A percentile compares a stretch with the other conserved stretches of the same genome.
These are phyloP conservation scores for Glomus cerebriforme DNA, from an alignment of 192 early-diverging fungal genomes.

Conservation along the genomic window DNA sequence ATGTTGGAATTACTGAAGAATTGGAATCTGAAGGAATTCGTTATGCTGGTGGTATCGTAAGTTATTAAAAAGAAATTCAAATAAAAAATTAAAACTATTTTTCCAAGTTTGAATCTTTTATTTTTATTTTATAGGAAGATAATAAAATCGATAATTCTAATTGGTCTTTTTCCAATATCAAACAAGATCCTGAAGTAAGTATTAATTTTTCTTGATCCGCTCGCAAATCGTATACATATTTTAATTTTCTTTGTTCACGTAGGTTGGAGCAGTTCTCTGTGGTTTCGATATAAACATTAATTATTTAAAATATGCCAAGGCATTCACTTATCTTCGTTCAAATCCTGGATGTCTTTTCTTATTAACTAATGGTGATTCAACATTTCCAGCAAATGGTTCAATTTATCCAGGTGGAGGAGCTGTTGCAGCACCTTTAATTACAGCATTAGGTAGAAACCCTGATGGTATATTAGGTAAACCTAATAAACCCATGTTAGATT, in stretches of 20 bases:
- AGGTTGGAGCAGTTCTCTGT: slow-evolving; percentile 87
- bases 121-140: slow-evolving; percentile 27
- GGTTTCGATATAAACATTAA: slow-evolving; percentile 93
- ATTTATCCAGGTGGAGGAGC: slow-evolving; percentile 88
- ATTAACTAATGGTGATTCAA: slow-evolving; percentile 91
- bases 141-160: slow-evolving; percentile 54
- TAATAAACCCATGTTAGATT: slow-evolving; percentile 89
- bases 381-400: slow-evolving; percentile 78
- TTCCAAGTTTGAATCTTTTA: neutral
- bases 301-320: slow-evolving; percentile 91
- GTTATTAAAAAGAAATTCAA: neutral
- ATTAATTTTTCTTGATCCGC: neutral
- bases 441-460: slow-evolving; percentile 80
- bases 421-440: slow-evolving; percentile 70
- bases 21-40: slow-evolving; percentile 78
- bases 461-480: slow-evolving; percentile 90
- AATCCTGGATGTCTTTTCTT: slow-evolving; percentile 76
- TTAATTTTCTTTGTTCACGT: slow-evolving; percentile 24
- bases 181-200: slow-evolving; percentile 54
- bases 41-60: slow-evolving; percentile 44
- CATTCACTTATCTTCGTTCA: slow-evolving; percentile 77
- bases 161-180: slow-evolving; percentile 58
- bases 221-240: neutral
- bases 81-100: neutral
- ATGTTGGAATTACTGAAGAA: slow-evolving; percentile 86